These are phyloP conservation scores for Pseudogymnoascus sp. DNA, from an alignment of 2,329 filamentous ascomycete genomes.

Conservation along the genomic window DNA sequence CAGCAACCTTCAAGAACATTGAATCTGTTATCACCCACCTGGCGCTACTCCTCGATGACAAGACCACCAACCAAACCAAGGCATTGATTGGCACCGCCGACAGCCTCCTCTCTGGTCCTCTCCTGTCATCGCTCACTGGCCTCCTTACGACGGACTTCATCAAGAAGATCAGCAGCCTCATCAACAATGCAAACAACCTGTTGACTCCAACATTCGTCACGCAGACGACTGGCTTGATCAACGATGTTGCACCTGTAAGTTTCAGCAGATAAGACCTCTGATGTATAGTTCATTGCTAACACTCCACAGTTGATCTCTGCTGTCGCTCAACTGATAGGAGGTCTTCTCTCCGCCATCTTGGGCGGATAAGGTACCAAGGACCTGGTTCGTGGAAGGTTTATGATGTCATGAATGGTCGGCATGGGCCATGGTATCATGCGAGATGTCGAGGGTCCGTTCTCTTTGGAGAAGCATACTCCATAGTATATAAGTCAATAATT, in stretches of 20 bases:
- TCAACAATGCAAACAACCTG: slow-evolving; percentile 3
- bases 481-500: background rate
- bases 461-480: background rate
- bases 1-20: slow-evolving; percentile 8
- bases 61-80: slow-evolving; percentile 10
- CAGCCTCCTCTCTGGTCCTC: background rate
- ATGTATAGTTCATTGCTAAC: background rate
- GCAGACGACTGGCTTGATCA: background rate
- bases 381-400: background rate
- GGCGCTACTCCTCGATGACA: slow-evolving; percentile 10
- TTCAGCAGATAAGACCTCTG: background rate
- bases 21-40: background rate
- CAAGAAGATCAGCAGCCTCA: background rate
- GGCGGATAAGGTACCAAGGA: background rate
- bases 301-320: background rate
- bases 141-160: background rate
- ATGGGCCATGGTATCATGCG: background rate
- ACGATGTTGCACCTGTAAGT: background rate
- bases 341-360: background rate
- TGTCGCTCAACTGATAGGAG: background rate
- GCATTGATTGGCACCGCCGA: background rate
- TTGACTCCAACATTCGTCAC: background rate
- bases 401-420: background rate
- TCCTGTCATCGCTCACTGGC: background rate
- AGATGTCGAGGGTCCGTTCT: background rate